These are phyloP conservation scores for Pelargonium nanum DNA, from an alignment of 345 rosid genomes.

Conservation along the genomic window DNA sequence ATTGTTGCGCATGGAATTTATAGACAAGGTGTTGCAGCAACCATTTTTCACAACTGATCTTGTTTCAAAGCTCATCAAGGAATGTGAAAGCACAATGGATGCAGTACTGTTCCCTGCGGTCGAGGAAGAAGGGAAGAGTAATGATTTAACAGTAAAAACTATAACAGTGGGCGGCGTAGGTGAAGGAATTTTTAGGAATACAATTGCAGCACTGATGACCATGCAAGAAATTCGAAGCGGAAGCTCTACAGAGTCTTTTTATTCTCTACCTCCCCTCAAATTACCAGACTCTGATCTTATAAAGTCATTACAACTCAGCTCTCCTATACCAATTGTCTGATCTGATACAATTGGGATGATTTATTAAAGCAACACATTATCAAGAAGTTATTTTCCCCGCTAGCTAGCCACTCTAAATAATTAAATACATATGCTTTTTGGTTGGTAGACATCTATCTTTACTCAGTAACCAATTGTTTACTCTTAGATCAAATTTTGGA, in stretches of 20 bases:
- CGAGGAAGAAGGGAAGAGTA: constrained; percentile 13
- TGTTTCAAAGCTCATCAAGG: constrained; percentile 58
- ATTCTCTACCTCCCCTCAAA: constrained; percentile 72
- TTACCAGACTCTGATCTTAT: constrained; percentile 45
- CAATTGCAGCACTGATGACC: constrained; percentile 58
- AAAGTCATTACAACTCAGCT: constrained; percentile 31
- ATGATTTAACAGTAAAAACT: constrained; percentile 4
- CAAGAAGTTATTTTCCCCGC: too few species aligned
- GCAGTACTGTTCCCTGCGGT: constrained; percentile 32
- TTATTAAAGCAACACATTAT: too few species aligned
- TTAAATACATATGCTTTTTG: too few species aligned
- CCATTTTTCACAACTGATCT: constrained; percentile 78
- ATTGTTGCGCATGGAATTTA: constrained; percentile 45
- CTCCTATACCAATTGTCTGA: constrained; percentile 48
- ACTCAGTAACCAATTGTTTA: too few species aligned
- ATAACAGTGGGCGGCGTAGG: constrained; percentile 23
- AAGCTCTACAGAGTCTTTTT: constrained; percentile 58
- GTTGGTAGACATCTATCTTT: too few species aligned
- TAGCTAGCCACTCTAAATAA: too few species aligned
- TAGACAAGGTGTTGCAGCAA: constrained; percentile 55
- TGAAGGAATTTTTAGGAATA: constrained; percentile 62
- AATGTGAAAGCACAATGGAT: constrained; percentile 59
- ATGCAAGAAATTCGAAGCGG: constrained; percentile 76
- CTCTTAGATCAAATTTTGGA: too few species aligned
- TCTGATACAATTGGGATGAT: too few species aligned